A percentile compares a stretch with the other conserved stretches of the same genome.
These are phyloP conservation scores for Aspergillus spinulosporus DNA, from an alignment of 2,329 filamentous ascomycete genomes.

Conservation along the genomic window DNA sequence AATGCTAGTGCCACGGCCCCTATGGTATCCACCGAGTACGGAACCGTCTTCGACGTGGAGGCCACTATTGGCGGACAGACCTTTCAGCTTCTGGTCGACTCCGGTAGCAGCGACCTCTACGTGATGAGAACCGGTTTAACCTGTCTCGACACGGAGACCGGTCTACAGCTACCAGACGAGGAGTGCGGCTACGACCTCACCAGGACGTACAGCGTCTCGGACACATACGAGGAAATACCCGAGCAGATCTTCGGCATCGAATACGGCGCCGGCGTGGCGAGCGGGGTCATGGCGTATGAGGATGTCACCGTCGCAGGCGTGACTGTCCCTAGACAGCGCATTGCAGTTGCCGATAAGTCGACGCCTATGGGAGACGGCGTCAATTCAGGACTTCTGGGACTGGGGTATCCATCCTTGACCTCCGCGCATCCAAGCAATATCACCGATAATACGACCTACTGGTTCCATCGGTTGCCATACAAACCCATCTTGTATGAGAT, in stretches of 20 bases:
- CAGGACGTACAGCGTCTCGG: conserved; percentile 27
- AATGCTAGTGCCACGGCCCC: conserved; percentile 4
- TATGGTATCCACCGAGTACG: conserved; percentile 20
- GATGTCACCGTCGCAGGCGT: conserved; percentile 27
- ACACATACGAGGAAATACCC: conserved; percentile 21
- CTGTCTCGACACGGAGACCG: conserved; percentile 33
- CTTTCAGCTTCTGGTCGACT: conserved; percentile 47
- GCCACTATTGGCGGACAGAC: conserved; percentile 30
- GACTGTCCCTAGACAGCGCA: conserved; percentile 40
- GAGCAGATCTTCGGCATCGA: conserved; percentile 26
- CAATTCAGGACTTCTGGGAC: conserved; percentile 24
- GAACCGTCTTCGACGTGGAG: conserved; percentile 24
- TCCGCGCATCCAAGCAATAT: not conserved
- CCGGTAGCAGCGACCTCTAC: conserved; percentile 53
- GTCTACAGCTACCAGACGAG: not conserved
- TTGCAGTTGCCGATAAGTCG: conserved; percentile 49
- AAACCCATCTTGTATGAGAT: conserved; percentile 55
- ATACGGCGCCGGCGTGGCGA: conserved; percentile 29
- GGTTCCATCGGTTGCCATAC: conserved; percentile 40
- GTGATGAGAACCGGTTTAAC: conserved; percentile 37
- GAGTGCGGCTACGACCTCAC: conserved; percentile 24
- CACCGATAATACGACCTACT: conserved; percentile 8
- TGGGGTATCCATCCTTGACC: conserved; percentile 10
- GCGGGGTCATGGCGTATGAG: conserved; percentile 28
- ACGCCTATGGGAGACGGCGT: conserved; percentile 48